Base-by-base conservation (phyloP, 352 stramenopile genomes). In the Globisporangium solare region DNA sequence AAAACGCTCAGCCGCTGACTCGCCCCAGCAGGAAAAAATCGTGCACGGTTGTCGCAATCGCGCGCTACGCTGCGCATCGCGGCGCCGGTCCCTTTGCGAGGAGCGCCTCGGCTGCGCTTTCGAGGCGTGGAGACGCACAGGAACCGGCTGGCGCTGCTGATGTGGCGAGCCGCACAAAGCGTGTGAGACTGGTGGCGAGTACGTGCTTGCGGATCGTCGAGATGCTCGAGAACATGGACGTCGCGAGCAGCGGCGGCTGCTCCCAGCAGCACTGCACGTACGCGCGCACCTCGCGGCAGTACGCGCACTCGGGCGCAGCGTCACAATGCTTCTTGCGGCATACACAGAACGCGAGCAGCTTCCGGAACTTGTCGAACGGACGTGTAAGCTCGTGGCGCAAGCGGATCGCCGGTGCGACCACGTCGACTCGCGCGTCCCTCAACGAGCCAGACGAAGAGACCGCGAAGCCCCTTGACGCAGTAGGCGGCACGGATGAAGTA, bases 181-280 rank as follows among this genome's bases (percentile, higher is more conserved):
- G 18, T 32, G 40, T 10, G 3, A 55, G 11, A 14, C 50, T 55
- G 32, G 18, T 46, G 17, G 24, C 21, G 32, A 55, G 50, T 21
- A 55, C 50, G 32, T 21, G 6, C 13, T 32, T 55, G 31, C 50
- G 24, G 52, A 71, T 17, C 48, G 46, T 2, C 40, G 31, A 31
- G 61, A 73, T 20, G 40, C 24, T 37, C 45, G 43, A 42, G 39
- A 54, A 18, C 15, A 67, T 3, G 24, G 61, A 70, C 3, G 61
- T 51, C 32, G 43, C 27, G 8, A 55, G 24, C 52, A 51, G 52
- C 37, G 43, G 52, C 27, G 43, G 39, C 17, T 24, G 52, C 22
- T 58, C 40, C 40, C 52, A 51, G 40, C 40, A 48, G 11, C 27
- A 17, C 24, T 4, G 14, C 27, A 42, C 52, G 20, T 48, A 58